These are phyloP conservation scores for Mycena kentingensis DNA, from an alignment of 768 basidiomycete species.

Conservation along the genomic window DNA sequence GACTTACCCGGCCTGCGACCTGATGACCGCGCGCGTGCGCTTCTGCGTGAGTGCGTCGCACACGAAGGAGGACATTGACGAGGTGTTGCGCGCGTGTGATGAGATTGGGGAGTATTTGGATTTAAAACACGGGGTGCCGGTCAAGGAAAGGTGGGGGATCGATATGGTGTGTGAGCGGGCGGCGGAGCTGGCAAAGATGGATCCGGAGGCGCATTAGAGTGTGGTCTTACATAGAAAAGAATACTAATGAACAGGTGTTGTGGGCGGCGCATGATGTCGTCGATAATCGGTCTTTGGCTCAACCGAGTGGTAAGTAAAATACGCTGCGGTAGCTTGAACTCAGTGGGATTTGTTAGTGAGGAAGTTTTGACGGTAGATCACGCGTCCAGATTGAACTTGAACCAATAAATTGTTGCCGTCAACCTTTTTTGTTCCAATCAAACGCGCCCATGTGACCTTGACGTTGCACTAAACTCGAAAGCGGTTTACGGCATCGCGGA, in stretches of 20 bases:
- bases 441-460: no score
- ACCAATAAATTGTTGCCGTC: no score
- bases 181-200: slow-evolving; percentile 66
- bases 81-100: slow-evolving; percentile 81
- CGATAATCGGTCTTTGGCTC: no score
- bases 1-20: slow-evolving; percentile 86
- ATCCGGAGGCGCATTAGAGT: background rate
- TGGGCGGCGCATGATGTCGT: no score
- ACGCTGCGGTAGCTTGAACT: no score
- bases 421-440: no score
- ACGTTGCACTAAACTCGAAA: no score
- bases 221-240: background rate
- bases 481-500: no score
- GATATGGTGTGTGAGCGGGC: slow-evolving; percentile 73
- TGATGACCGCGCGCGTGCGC: slow-evolving; percentile 84
- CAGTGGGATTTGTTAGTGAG: no score
- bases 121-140: slow-evolving; percentile 71
- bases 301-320: no score
- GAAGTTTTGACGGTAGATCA: no score
- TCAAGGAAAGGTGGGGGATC: slow-evolving; percentile 70
- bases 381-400: no score
- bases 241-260: background rate
- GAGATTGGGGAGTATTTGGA: slow-evolving; percentile 90
- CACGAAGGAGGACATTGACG: slow-evolving; percentile 96
- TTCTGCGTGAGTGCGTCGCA: slow-evolving; percentile 95